Base-by-base conservation (phyloP, 441 rosid species). In the Aleurites moluccanus region DNA sequence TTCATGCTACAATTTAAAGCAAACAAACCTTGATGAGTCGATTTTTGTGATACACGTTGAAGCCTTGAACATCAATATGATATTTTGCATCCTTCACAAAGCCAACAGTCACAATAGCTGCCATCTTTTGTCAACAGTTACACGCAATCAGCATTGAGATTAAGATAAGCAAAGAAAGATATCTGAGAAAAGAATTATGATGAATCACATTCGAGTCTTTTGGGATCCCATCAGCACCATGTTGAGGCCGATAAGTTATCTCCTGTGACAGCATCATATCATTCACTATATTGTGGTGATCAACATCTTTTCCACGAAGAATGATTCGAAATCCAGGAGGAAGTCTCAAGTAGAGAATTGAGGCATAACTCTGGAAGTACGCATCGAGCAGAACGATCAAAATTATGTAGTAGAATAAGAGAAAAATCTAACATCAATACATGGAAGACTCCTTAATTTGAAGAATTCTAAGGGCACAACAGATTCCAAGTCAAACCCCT, bases 11-110 rank as follows among this genome's bases (percentile, higher is more conserved):
- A 27, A 20, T 25, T 38, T 7, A 28, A 38, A 59, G 61, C 18
- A 73, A 50, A 64, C 76, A 72, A 76, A 95, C 99, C 98, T 93
- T 96, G 73, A 95, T 91, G 42, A 95, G 94, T 42, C 99, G 89
- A 79, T 95, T 93, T 84, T 95, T 93, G 85, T 95, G 97, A 85
- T 96, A 93, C 57, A 96, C 98, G 83, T 92, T 92, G 85, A 96
- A 96, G 63, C 99, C 99, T 72, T 96, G 99, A 80, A 93, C 90
- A 84, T 93, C 98, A 62, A 96, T 79, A 76, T 96, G 99, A 81
- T 77, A 74, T 77, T 86, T 92, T 60, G 99, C 97, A 79, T 96
- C 99, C 88, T 93, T 96, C 80, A 96, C 99, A 82, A 93, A 96
- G 71, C 99, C 99, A 85, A 96, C 79, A 49, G 93, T 91, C 78